Evolutionary conservation across 805 yeast species (phyloP).

Genomic region (Saccharomycopsis sp.): DNA sequence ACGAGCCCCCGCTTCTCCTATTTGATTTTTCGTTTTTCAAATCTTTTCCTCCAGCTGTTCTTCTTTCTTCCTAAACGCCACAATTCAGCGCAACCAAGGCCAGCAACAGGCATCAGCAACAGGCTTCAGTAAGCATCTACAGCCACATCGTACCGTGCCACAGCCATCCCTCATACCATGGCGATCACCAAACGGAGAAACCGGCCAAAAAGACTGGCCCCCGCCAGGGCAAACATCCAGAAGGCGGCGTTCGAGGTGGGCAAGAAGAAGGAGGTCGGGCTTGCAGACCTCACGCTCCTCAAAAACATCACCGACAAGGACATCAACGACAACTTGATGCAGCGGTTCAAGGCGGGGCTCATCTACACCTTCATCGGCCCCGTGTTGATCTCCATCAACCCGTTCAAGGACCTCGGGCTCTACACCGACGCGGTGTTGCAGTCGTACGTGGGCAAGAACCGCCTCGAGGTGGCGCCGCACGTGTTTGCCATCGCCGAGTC

Average conservation of each 20-base stretch:
- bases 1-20: too few relatives aligned
- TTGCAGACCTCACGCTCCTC: constrained; percentile 84
- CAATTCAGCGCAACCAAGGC: too few relatives aligned
- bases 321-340: constrained; percentile 84
- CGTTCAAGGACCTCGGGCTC: constrained; percentile 93
- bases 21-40: too few relatives aligned
- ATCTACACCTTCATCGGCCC: constrained; percentile 93
- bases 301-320: constrained; percentile 87
- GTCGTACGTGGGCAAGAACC: constrained; percentile 81
- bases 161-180: too few relatives aligned
- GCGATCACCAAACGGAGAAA: constrained; percentile 70
- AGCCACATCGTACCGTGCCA: too few relatives aligned
- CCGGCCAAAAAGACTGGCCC: constrained; percentile 43
- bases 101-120: too few relatives aligned
- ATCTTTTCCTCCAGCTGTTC: too few relatives aligned
- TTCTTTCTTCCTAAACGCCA: too few relatives aligned
- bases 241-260: constrained; percentile 86
- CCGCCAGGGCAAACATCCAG: constrained; percentile 56
- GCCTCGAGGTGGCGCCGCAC: constrained; percentile 96
- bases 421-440: constrained; percentile 74
- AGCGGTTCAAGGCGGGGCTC: constrained; percentile 81
- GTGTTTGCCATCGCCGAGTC: constrained; percentile 97
- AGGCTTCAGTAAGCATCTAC: too few relatives aligned
- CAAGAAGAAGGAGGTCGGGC: constrained; percentile 97
- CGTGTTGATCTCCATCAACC: constrained; percentile 92